Conservation (phyloP, 257 asterid species). For the Nicotiana paniculata region DNA sequence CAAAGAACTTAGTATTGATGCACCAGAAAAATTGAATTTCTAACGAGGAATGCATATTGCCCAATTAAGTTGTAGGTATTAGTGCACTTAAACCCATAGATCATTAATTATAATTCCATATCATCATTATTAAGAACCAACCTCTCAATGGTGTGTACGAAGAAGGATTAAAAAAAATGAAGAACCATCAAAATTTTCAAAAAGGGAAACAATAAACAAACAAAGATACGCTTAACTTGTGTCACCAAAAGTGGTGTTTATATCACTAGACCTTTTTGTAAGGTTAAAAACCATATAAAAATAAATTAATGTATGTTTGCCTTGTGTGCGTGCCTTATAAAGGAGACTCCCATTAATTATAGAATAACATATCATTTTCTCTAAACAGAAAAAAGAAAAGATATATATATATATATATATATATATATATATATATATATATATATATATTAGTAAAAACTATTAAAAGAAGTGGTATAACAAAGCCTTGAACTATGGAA, state of each 20-base stretch:
- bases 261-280: neutral
- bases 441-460: neutral
- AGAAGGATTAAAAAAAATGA: neutral
- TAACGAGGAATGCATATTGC: neutral
- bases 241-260: conserved; percentile 7
- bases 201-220: conserved; percentile 7
- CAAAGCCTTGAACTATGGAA: conserved; percentile 12
- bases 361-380: neutral
- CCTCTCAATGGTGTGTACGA: neutral
- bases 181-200: neutral
- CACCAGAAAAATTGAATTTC: neutral
- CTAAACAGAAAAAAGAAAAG: conserved; percentile 3
- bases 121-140: neutral
- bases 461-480: neutral
- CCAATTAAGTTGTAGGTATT: neutral
- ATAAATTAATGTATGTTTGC: neutral
- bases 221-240: conserved; percentile 1
- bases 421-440: neutral
- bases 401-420: neutral
- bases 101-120: neutral
- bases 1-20: too few relatives aligned
- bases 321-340: conserved; percentile 7
- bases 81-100: neutral
- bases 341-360: conserved; percentile 2
- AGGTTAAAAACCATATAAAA: conserved; percentile 6